Percentiles rank a stretch among this genome's conserved stretches.
These are phyloP conservation scores for Dendrocalamus latiflorus DNA, from an alignment of 202 grass and related monocot genomes.

Conservation along the genomic window DNA sequence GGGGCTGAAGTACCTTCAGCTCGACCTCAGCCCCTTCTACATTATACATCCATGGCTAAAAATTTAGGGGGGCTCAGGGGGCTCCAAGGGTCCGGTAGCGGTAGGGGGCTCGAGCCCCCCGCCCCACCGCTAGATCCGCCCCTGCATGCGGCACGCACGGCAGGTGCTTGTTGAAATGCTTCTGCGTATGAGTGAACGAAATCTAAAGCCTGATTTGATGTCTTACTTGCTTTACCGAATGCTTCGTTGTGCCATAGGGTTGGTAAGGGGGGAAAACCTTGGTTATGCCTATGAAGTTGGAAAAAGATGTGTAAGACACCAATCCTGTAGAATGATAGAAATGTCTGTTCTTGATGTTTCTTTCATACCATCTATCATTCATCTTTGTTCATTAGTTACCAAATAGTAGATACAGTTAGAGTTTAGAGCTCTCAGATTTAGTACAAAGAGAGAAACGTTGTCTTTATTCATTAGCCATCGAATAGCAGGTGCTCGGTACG, in stretches of 20 bases:
- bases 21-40: no score
- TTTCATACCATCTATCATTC: not conserved
- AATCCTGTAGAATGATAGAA: not conserved
- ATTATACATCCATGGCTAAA: no score
- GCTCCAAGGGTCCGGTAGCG: no score
- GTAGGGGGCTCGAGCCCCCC: no score
- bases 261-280: not conserved
- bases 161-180: conserved; percentile 9
- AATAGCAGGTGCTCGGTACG: not conserved
- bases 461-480: not conserved
- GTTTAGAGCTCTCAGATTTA: not conserved
- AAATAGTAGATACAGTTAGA: not conserved
- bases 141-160: not conserved
- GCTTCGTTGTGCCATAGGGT: not conserved
- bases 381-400: not conserved
- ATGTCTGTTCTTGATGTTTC: not conserved
- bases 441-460: not conserved
- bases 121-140: no score
- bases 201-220: not conserved
- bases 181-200: not conserved
- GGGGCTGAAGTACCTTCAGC: no score
- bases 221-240: not conserved
- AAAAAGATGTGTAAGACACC: not conserved
- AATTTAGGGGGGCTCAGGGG: no score
- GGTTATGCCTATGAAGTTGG: not conserved